These are phyloP conservation scores for Aspergillus saccharolyticus DNA, from an alignment of 495 filamentous ascomycete genomes.

Conservation along the genomic window DNA sequence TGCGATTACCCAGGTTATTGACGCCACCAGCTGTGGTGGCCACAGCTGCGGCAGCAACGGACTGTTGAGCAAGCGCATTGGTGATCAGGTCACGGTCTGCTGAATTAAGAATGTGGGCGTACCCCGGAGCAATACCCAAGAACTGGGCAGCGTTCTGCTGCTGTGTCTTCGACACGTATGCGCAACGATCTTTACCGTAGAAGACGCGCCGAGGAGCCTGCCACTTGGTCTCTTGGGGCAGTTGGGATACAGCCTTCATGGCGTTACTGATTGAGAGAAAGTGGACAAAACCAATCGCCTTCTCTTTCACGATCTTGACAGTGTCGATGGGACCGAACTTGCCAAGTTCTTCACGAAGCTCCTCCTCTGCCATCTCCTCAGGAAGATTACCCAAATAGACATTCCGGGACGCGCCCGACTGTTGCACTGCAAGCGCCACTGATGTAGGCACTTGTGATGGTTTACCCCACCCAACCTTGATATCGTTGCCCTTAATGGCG, in stretches of 20 bases:
- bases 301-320: slow-evolving; percentile 96
- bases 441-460: slow-evolving; percentile 97
- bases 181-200: slow-evolving; percentile 97
- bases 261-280: slow-evolving; percentile 97
- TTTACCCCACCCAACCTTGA: slow-evolving; percentile 99
- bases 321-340: slow-evolving; percentile 97
- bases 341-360: slow-evolving; percentile 88
- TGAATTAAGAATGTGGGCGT: slow-evolving; percentile 90
- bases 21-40: slow-evolving; percentile 94
- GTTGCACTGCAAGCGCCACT: slow-evolving; percentile 91
- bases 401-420: slow-evolving; percentile 96
- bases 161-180: slow-evolving; percentile 98
- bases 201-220: slow-evolving; percentile 91
- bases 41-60: slow-evolving; percentile 92
- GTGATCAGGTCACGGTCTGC: slow-evolving; percentile 95
- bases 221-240: slow-evolving; percentile 96
- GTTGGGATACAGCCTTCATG: slow-evolving; percentile 96
- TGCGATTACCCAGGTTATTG: slow-evolving; percentile 94
- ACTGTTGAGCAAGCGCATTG: slow-evolving; percentile 93
- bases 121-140: slow-evolving; percentile 94
- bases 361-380: slow-evolving; percentile 85
- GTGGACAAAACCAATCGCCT: slow-evolving; percentile 96
- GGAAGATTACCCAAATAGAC: slow-evolving; percentile 94
- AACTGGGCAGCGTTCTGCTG: slow-evolving; percentile 99
- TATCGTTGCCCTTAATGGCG: slow-evolving; percentile 94